Evolutionary conservation across 805 yeast species (phyloP).

Genomic region (Pichia cephalocereana): DNA sequence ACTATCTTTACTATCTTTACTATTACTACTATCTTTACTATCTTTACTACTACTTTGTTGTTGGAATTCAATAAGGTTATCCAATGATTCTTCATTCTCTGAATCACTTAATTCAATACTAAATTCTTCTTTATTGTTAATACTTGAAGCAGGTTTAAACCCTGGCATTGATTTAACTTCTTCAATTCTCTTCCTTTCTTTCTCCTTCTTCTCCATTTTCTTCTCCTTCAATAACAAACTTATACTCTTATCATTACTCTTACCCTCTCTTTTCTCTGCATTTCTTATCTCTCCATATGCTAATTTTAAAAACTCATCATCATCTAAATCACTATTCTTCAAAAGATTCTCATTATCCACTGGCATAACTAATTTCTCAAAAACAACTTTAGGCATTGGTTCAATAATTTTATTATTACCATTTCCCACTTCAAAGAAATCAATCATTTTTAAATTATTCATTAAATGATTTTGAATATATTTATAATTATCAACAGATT

Average conservation of each 20-base stretch:
- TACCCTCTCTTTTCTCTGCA: no score
- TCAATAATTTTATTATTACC: conserved; percentile 60
- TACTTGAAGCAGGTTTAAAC: conserved; percentile 40
- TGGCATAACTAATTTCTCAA: conserved; percentile 61
- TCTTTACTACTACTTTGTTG: not conserved
- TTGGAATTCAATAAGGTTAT: not conserved
- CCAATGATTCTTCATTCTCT: not conserved
- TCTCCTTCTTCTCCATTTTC: conserved; percentile 21
- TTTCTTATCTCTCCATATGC: conserved; percentile 58
- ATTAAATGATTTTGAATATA: conserved; percentile 48
- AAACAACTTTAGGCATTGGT: conserved; percentile 38
- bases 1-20: not conserved
- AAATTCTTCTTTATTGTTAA: not conserved
- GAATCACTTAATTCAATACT: no score
- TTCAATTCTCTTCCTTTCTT: conserved; percentile 7
- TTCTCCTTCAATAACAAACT: no score
- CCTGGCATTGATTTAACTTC: conserved; percentile 26
- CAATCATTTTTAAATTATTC: conserved; percentile 17
- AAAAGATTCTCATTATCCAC: conserved; percentile 53
- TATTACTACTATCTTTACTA: not conserved
- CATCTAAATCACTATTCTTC: conserved; percentile 40
- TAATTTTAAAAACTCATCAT: conserved; percentile 50
- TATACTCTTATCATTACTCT: no score
- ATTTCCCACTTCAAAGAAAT: conserved; percentile 26
- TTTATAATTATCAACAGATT: conserved; percentile 77